phyloP scores from a whole-genome alignment of 2,329 filamentous ascomycete genomes.

The Aspergillus sp. region DNA sequence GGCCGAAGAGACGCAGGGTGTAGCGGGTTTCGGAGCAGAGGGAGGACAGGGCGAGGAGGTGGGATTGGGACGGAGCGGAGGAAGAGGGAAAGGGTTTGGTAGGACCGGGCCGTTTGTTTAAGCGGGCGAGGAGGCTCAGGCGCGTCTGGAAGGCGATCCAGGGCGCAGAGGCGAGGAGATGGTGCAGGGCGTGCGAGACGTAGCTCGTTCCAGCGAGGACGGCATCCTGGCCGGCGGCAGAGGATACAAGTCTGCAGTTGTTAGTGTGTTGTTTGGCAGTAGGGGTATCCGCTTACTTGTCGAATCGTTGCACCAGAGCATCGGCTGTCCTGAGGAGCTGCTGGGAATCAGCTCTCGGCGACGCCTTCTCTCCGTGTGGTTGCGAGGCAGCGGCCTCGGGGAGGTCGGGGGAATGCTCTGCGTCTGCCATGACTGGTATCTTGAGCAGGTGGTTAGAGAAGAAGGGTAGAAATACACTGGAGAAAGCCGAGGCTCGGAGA shows the following conservation, averaged over 20 bases:
- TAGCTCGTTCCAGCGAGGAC: conserved; percentile 62
- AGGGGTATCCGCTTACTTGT: conserved; percentile 16
- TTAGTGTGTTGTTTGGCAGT: conserved; percentile 4
- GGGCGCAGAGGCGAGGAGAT: conserved; percentile 49
- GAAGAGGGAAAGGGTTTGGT: conserved; percentile 24
- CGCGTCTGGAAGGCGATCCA: conserved; percentile 32
- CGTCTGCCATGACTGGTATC: conserved; percentile 14
- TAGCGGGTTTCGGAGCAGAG: conserved; percentile 44
- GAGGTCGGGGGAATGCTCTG: conserved; percentile 8
- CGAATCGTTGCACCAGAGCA: conserved; percentile 19
- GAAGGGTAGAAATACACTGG: background rate
- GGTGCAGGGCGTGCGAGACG: conserved; percentile 51
- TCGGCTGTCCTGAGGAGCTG: conserved; percentile 17
- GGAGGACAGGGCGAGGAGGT: conserved; percentile 39
- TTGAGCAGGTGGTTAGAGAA: conserved; percentile 2
- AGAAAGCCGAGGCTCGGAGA: conserved; percentile 20
- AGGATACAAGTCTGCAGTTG: conserved; percentile 50
- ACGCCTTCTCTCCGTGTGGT: conserved; percentile 9
- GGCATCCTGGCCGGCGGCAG: conserved; percentile 59
- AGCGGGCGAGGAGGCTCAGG: conserved; percentile 32
- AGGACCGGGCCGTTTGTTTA: conserved; percentile 12
- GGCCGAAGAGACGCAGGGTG: conserved; percentile 49
- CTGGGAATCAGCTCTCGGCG: conserved; percentile 7
- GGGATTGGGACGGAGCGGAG: conserved; percentile 23
- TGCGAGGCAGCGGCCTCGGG: conserved; percentile 6